Evolutionary conservation across 257 asterid genomes (phyloP).

Genomic region (Ballota nigra): DNA sequence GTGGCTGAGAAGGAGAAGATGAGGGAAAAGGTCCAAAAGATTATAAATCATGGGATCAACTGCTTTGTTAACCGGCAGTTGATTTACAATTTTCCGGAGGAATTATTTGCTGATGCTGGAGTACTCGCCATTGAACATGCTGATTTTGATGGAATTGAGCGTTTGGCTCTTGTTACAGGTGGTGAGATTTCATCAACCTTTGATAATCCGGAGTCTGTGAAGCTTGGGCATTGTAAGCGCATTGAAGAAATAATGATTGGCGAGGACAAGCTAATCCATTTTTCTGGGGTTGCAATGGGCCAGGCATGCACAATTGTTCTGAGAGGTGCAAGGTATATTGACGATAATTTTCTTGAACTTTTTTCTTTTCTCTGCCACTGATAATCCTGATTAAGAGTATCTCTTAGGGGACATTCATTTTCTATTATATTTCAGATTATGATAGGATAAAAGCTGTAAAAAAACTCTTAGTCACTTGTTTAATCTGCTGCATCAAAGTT

Average conservation of each 20-base stretch:
- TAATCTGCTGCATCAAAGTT: background rate
- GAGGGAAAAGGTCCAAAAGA: conserved; percentile 90
- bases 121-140: conserved; percentile 96
- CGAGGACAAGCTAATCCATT: conserved; percentile 93
- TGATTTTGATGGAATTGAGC: conserved; percentile 94
- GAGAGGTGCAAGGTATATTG: conserved; percentile 73
- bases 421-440: background rate
- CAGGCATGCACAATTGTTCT: conserved; percentile 94
- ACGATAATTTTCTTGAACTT: background rate
- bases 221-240: conserved; percentile 91
- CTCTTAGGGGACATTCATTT: background rate
- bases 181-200: conserved; percentile 95
- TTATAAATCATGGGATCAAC: conserved; percentile 83
- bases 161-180: conserved; percentile 89
- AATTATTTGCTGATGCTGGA: conserved; percentile 96
- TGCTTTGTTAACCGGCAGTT: conserved; percentile 93
- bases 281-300: conserved; percentile 97
- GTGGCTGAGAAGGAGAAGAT: conserved; percentile 88
- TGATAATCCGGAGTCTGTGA: conserved; percentile 92
- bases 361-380: background rate
- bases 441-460: background rate
- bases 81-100: conserved; percentile 96
- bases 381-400: background rate
- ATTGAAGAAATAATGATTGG: conserved; percentile 99
- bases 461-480: background rate